A percentile compares a stretch with the other conserved stretches of the same genome.
phyloP scores from a whole-genome alignment of 148 eudicot species.

The Silene latifolia region DNA sequence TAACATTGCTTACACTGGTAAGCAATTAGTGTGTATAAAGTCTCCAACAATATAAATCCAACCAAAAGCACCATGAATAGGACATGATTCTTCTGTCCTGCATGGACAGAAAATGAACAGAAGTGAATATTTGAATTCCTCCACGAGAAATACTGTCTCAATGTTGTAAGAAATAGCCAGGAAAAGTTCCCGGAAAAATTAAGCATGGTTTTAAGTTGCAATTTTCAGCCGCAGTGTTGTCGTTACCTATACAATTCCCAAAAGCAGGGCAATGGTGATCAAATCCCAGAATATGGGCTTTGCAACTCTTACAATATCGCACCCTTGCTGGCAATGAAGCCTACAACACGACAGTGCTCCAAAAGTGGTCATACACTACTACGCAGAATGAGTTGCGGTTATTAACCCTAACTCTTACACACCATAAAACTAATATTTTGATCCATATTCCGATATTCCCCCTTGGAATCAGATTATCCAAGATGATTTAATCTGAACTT shows the following conservation, averaged over 20 bases:
- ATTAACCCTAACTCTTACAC: too few relatives aligned
- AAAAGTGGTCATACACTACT: constrained; percentile 2
- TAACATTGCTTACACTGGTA: constrained; percentile 45
- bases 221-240: constrained; percentile 8
- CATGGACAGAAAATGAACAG: constrained; percentile 16
- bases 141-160: neutral
- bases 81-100: constrained; percentile 58
- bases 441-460: too few relatives aligned
- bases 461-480: too few relatives aligned
- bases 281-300: constrained; percentile 61
- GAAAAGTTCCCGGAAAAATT: neutral
- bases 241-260: constrained; percentile 84
- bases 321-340: constrained; percentile 40
- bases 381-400: too few relatives aligned
- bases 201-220: neutral
- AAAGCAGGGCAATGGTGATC: constrained; percentile 96
- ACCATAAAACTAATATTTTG: too few relatives aligned
- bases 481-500: too few relatives aligned
- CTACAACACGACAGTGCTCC: constrained; percentile 25
- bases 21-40: constrained; percentile 43
- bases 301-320: constrained; percentile 65
- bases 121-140: neutral
- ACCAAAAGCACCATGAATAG: constrained; percentile 53
- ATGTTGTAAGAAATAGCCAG: neutral
- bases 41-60: constrained; percentile 53